Evolutionary conservation across 257 asterid species (phyloP), one percentile per base, ranked within the genome.

Genomic region (Salvia splendens): DNA sequence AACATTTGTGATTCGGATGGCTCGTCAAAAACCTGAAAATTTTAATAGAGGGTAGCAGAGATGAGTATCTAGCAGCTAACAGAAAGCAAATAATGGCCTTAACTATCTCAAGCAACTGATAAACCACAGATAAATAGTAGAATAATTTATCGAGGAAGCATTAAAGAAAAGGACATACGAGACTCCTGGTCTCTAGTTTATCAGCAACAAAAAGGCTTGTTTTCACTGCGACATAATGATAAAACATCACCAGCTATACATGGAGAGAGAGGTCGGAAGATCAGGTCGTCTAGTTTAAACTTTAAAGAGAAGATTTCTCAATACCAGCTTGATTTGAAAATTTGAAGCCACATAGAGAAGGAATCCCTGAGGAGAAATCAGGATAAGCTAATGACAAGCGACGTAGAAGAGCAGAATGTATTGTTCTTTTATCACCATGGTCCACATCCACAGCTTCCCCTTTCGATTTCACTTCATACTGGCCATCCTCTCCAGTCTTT

Each of bases 291-390:
- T 62, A 24, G 30, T 24, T 24, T 24, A 24, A 24, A 59, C 16
- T 61, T 65, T 24, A 61, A 61, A 52, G 20, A 63, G 50, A 59
- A 70, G 30, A 64, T 33, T 45, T 50, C 65, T 2, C n/a, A 33
- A 48, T 80, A 94, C 97, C 96, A 35, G 91, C 78, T 75, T 74
- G 78, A 78, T 79, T 84, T 54, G 97, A 91, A 76, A 88, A 84
- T 17, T 82, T 90, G 77, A 80, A 88, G 61, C 95, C 95, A 68
- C 86, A 91, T 69, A 82, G 67, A 77, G 95, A 77, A 49, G 92
- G 79, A 38, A 85, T 74, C 71, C 84, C 89, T 48, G 85, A 65
- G 65, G 95, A 76, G 69, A 78, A 71, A 79, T 85, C 82, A 46
- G 89, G 89, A 81, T 84, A 84, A 71, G 82, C 80, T 46, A 77